These are phyloP conservation scores for Mollisia scopiformis DNA, from an alignment of 2,329 filamentous ascomycete genomes.

Conservation along the genomic window DNA sequence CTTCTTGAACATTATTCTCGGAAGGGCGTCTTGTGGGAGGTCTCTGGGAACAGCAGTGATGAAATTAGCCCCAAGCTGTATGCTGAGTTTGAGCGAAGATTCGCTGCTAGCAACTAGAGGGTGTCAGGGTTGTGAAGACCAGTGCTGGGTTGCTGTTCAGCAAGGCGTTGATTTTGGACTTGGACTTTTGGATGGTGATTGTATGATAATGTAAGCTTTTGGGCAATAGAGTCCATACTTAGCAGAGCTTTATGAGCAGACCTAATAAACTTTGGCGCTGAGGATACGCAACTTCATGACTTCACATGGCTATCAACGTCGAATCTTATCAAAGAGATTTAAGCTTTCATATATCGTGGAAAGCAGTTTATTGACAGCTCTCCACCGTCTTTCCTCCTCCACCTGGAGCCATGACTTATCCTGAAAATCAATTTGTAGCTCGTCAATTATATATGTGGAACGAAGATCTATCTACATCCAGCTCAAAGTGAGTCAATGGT, in stretches of 20 bases:
- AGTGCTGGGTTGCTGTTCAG: neutral
- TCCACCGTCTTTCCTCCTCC: too few species aligned
- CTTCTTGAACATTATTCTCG: slow-evolving; percentile 87
- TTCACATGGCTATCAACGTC: too few species aligned
- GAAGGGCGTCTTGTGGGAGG: slow-evolving; percentile 83
- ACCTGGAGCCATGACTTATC: too few species aligned
- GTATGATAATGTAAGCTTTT: neutral
- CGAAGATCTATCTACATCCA: too few species aligned
- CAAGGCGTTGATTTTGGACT: neutral
- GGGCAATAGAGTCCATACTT: neutral
- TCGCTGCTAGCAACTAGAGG: slow-evolving; percentile 45
- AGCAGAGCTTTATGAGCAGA: neutral
- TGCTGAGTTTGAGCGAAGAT: slow-evolving; percentile 78
- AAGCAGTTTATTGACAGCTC: too few species aligned
- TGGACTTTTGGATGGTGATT: neutral
- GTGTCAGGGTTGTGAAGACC: neutral
- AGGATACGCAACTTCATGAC: neutral
- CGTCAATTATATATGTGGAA: too few species aligned
- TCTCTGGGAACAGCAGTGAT: slow-evolving; percentile 86
- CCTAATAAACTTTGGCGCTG: neutral
- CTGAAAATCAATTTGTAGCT: too few species aligned
- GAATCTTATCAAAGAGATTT: too few species aligned
- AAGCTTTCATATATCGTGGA: too few species aligned
- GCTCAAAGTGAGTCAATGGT: too few species aligned
- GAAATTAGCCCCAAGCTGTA: slow-evolving; percentile 94